phyloP scores from a whole-genome alignment of 2,329 filamentous ascomycete genomes.

The Alternaria sp. region DNA sequence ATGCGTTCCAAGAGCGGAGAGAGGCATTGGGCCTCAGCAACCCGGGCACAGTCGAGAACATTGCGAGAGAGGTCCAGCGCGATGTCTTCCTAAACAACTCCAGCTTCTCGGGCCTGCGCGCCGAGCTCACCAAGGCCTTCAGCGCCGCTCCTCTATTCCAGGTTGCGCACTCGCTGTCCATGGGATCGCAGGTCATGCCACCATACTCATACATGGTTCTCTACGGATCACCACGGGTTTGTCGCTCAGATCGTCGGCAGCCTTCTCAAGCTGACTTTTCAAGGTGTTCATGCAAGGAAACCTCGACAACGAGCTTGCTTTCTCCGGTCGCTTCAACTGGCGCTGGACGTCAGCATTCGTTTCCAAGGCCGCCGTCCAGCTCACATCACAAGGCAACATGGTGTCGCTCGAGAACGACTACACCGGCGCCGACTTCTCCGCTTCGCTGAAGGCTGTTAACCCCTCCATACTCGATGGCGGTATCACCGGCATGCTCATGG shows the following conservation, averaged over 20 bases:
- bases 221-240: conserved; percentile 90
- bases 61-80: conserved; percentile 90
- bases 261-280: conserved; percentile 25
- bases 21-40: conserved; percentile 87
- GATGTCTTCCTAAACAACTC: conserved; percentile 96
- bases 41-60: conserved; percentile 88
- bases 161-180: conserved; percentile 94
- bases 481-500: conserved; percentile 92
- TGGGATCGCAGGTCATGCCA: conserved; percentile 86
- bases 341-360: conserved; percentile 82
- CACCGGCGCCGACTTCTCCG: conserved; percentile 89
- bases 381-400: conserved; percentile 86
- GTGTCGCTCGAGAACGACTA: conserved; percentile 96
- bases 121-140: conserved; percentile 96
- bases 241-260: conserved; percentile 38
- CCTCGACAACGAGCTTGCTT: conserved; percentile 87
- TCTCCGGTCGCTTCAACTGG: conserved; percentile 91
- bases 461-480: conserved; percentile 93
- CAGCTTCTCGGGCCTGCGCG: conserved; percentile 94
- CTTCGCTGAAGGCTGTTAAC: conserved; percentile 91
- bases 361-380: conserved; percentile 86
- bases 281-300: conserved; percentile 96
- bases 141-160: conserved; percentile 94
- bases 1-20: conserved; percentile 82
- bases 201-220: conserved; percentile 95